Evolutionary conservation across 441 rosid genomes (phyloP).

Genomic region (Euphorbia celastroides): DNA sequence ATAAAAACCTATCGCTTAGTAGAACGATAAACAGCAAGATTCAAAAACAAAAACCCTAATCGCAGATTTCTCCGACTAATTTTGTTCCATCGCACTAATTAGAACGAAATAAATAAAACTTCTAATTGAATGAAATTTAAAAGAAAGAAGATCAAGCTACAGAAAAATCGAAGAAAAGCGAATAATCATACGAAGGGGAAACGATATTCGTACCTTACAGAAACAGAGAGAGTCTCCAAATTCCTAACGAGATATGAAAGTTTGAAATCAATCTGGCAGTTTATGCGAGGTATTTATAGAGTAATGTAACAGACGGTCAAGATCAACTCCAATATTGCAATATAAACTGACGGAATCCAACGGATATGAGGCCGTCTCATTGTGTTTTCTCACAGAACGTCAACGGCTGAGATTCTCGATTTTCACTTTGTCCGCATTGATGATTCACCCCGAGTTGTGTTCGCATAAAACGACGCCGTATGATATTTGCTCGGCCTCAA

Average conservation of each 20-base stretch:
- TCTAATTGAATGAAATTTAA: neutral
- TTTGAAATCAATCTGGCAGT: neutral
- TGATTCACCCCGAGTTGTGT: slow-evolving; percentile 1
- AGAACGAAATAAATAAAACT: neutral
- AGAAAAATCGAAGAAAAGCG: neutral
- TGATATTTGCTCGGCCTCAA: too few species aligned
- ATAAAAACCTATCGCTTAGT: too few species aligned
- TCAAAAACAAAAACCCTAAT: neutral
- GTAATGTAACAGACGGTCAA: slow-evolving; percentile 12
- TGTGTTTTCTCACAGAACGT: slow-evolving; percentile 17
- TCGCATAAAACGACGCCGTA: neutral
- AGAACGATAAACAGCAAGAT: neutral
- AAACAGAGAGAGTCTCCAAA: slow-evolving; percentile 4
- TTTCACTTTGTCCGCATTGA: slow-evolving; percentile 16
- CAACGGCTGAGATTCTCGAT: slow-evolving; percentile 25
- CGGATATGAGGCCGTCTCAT: slow-evolving; percentile 15
- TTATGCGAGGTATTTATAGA: slow-evolving; percentile 5
- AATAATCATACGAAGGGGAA: neutral
- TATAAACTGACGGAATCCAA: slow-evolving; percentile 12
- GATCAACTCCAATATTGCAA: slow-evolving; percentile 5
- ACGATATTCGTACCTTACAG: slow-evolving; percentile 5
- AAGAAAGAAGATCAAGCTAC: too few species aligned
- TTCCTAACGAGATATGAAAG: neutral
- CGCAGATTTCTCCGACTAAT: neutral
- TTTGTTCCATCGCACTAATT: neutral